phyloP scores from a whole-genome alignment of 2,329 filamentous ascomycete species.

The Ambrosiella beaveri region DNA sequence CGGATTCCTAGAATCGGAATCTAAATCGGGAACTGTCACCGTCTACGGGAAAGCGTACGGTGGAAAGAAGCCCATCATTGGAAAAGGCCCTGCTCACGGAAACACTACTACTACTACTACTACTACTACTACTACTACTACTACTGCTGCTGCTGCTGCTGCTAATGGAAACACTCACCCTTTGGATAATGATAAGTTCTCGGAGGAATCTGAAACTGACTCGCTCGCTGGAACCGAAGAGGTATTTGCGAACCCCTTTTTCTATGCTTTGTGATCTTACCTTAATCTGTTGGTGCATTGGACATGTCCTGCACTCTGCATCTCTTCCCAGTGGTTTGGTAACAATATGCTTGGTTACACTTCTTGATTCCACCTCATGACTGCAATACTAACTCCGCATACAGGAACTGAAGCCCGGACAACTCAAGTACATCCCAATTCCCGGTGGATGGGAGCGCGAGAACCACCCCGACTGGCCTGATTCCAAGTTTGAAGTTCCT shows the following conservation, averaged over 20 bases:
- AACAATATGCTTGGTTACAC: neutral
- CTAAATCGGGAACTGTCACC: constrained; percentile 5
- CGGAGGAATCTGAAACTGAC: constrained; percentile 5
- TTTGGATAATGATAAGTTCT: constrained; percentile 1
- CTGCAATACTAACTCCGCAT: neutral
- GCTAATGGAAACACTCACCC: constrained; percentile 11
- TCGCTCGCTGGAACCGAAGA: constrained; percentile 5
- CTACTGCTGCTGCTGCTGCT: constrained; percentile 8
- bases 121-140: too few species aligned
- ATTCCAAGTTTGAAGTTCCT: constrained; percentile 16
- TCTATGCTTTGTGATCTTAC: neutral
- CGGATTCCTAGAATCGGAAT: constrained; percentile 10
- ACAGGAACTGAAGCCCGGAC: constrained; percentile 11
- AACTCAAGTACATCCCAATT: constrained; percentile 14
- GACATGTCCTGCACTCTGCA: neutral
- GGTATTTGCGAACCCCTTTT: constrained; percentile 2
- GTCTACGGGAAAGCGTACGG: constrained; percentile 12
- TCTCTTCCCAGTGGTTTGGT: neutral
- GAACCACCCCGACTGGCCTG: constrained; percentile 15
- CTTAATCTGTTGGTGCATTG: neutral
- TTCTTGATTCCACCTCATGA: neutral
- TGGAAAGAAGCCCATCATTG: constrained; percentile 12
- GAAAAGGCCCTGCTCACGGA: constrained; percentile 11
- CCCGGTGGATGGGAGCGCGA: constrained; percentile 15
- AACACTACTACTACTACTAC: constrained; percentile 8